Base-by-base conservation (phyloP, 179 eudicot genomes). In the Beta corolliflora region DNA sequence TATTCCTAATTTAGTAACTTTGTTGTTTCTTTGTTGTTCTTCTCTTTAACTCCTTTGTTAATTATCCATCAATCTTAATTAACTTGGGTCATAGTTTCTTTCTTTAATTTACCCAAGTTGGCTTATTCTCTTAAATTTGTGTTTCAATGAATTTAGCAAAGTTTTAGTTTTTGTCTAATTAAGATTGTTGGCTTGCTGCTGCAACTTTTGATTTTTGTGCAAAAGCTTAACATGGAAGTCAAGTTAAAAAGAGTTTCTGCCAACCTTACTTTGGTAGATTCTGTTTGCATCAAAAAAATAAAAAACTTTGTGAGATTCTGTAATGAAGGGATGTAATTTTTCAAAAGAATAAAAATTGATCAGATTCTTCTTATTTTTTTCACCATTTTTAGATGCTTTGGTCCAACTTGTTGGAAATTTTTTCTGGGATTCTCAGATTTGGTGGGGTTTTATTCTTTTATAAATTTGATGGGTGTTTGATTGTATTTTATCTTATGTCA, bases 251-350 rank as follows among this genome's bases (percentile, higher is more conserved):
- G 56, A 45, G 6, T 73, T 65, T 8, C 31, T 74, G 44, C 86
- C 81, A 59, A 81, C 79, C 84, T 69, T 53, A 77, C 75, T 59
- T 80, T 65, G 55, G 36, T n/a, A 65, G 86, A 81, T 53, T 84
- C 77, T 80, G 50, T 66, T 36, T 36, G 41, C 41, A 36, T 36
- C 41, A 36, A 36, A 36, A 36, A 36, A 36, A 36, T 0, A 36
- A 36, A 36, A 36, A 36, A 36, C 41, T 59, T 80, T 65, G 55
- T 50, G 31, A 65, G 86, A 81, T 53, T 84, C 77, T 80, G 50
- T 66, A 70, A 31, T 23, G 65, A 81, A 77, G 75, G 74, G 74
- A 45, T 44, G 65, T 12, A 25, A 54, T 75, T 73, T 55, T 60
- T 36, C 41, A 36, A 36, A n/a, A 16, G 21, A n/a, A n/a, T 52